A percentile compares a stretch with the other conserved stretches of the same genome.
phyloP scores from a whole-genome alignment of 2,329 filamentous ascomycete genomes.

The Neopestalotiopsis sp. region DNA sequence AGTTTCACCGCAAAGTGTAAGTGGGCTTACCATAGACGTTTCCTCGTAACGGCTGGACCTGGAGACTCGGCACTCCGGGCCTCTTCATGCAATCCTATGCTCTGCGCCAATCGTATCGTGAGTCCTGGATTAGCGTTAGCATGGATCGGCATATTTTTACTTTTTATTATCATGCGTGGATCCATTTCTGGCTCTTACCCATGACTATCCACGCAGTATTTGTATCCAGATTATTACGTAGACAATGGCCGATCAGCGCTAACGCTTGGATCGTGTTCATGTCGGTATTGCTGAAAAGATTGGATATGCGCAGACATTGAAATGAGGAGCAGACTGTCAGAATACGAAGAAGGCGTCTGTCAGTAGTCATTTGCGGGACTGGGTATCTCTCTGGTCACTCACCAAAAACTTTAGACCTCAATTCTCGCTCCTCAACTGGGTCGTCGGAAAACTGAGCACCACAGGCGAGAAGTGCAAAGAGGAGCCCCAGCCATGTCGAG shows the following conservation, averaged over 20 bases:
- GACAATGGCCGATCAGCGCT: constrained; percentile 12
- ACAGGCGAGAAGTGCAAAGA: constrained; percentile 11
- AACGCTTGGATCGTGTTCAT: constrained; percentile 11
- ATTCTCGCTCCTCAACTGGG: constrained; percentile 9
- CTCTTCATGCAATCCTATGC: constrained; percentile 11
- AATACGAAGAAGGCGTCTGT: not conserved
- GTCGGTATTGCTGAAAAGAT: constrained; percentile 13
- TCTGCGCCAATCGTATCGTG: constrained; percentile 14
- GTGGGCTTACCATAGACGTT: constrained; percentile 7
- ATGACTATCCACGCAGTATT: constrained; percentile 14
- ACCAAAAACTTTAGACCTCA: constrained; percentile 13
- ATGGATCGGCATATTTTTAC: not conserved
- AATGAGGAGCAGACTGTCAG: constrained; percentile 8
- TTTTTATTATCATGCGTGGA: not conserved
- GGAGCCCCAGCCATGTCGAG: constrained; percentile 6
- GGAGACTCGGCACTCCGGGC: not conserved
- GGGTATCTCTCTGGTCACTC: not conserved
- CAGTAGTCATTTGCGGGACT: not conserved
- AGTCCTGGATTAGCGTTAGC: constrained; percentile 3
- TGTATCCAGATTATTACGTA: constrained; percentile 14
- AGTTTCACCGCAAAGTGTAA: not conserved
- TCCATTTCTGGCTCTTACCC: not conserved
- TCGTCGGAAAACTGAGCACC: constrained; percentile 12
- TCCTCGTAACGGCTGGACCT: constrained; percentile 5
- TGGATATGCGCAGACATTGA: constrained; percentile 10